phyloP scores from a whole-genome alignment of 2,329 filamentous ascomycete species.

The Bipolaris victoriae region DNA sequence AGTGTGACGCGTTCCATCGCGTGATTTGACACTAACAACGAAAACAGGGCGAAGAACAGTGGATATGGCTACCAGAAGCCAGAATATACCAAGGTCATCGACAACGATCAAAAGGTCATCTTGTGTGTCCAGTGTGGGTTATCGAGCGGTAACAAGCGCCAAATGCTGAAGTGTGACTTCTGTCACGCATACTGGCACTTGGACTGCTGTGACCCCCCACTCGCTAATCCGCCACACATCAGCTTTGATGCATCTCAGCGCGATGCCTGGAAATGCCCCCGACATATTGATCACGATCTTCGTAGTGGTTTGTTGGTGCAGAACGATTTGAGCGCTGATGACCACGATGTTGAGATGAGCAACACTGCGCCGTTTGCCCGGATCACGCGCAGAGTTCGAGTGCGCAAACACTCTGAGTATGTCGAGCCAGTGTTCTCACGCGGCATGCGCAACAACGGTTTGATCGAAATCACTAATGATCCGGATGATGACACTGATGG shows the following conservation, averaged over 20 bases:
- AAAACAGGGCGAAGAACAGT: conserved; percentile 46
- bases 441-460: conserved; percentile 63
- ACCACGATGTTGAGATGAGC: conserved; percentile 39
- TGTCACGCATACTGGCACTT: conserved; percentile 88
- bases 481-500: conserved; percentile 51
- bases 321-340: conserved; percentile 40
- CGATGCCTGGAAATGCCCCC: conserved; percentile 83
- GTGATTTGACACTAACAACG: conserved; percentile 35
- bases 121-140: conserved; percentile 78
- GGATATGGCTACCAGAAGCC: conserved; percentile 50
- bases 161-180: conserved; percentile 84
- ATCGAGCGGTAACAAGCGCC: conserved; percentile 66
- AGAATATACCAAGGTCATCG: conserved; percentile 66
- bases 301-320: conserved; percentile 42
- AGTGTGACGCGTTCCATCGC: conserved; percentile 48
- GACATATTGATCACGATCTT: conserved; percentile 81
- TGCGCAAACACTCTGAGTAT: conserved; percentile 57
- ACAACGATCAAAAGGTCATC: conserved; percentile 74
- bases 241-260: conserved; percentile 61
- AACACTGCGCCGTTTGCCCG: conserved; percentile 35
- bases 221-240: conserved; percentile 74
- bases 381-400: conserved; percentile 53
- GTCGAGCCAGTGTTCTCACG: conserved; percentile 60
- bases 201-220: conserved; percentile 86
- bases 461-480: conserved; percentile 55